A percentile compares a stretch with the other conserved stretches of the same genome.
phyloP scores from a whole-genome alignment of 1,284 basidiomycete species.

The Ustilago nuda region DNA sequence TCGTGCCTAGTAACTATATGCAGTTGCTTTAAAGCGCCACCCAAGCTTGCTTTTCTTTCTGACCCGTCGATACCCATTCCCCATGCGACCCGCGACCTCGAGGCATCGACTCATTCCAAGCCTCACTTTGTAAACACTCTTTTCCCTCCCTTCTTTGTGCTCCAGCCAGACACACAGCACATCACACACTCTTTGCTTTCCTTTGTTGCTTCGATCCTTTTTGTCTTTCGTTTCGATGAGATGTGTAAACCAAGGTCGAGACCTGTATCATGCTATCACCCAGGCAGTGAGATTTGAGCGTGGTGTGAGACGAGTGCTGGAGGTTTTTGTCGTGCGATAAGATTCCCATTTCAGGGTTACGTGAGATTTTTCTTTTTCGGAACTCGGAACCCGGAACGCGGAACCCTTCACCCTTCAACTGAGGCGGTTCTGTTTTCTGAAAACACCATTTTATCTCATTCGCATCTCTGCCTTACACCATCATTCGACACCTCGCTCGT shows the following conservation, averaged over 20 bases:
- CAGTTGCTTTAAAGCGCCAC: slow-evolving; percentile 47
- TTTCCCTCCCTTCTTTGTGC: not conserved
- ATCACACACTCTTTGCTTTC: not conserved
- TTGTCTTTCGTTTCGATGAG: not conserved
- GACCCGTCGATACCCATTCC: slow-evolving; percentile 15
- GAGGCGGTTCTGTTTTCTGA: not conserved
- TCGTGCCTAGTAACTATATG: slow-evolving; percentile 71
- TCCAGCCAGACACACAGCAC: slow-evolving; percentile 1
- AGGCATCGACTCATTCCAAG: no score
- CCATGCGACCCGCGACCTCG: no score
- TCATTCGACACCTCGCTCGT: no score
- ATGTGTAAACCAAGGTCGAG: not conserved
- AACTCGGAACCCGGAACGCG: not conserved
- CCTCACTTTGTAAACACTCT: no score
- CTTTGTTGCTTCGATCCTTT: not conserved
- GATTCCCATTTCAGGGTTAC: no score
- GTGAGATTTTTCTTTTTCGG: slow-evolving; percentile 10
- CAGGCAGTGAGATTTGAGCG: no score
- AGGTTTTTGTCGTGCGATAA: slow-evolving; percentile 12
- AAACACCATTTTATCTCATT: not conserved
- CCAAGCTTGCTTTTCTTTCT: not conserved
- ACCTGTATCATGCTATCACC: no score
- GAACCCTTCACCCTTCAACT: not conserved
- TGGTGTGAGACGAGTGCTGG: not conserved
- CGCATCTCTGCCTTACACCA: no score